Base-by-base conservation (phyloP, 192 early-diverging fungal species). In the Funneliformis geosporum region DNA sequence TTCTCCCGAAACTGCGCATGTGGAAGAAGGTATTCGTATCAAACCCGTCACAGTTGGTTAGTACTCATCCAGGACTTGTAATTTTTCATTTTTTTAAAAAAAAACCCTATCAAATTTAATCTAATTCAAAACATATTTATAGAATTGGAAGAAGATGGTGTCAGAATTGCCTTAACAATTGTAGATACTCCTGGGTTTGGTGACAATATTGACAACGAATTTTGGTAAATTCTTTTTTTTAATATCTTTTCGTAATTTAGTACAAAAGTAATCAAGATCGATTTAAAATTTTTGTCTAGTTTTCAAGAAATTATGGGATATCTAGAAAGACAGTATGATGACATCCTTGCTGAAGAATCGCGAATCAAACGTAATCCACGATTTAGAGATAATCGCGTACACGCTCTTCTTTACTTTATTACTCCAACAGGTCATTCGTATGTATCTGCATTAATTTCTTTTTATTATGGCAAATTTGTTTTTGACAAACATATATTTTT, bases 121-220 rank as follows among this genome's bases (percentile, higher is more conserved):
- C 33, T 12, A 14, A 43, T 44, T 44, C 7, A 18, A 61, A n/a
- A 61, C 8, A 67, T 39, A 18, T 68, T 40, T 21, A 42, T 78
- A 84, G 96, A 99, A 78, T 91, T 99, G 86, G 96, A 99, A 80
- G 97, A 98, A 88, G 96, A 99, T 87, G 97, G 97, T 72, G 93
- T 96, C 84, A 95, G 95, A 86, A 94, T 99, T 59, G 91, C 96
- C 50, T 92, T 99, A 68, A 99, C 97, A 23, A 93, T 99, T 80
- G 94, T 99, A 47, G 98, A 99, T 85, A 99, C 98, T 60, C 97
- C 98, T 47, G 98, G 98, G 14, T 99, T 98, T 85, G 98, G 97
- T 70, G 95, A 98, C 83, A 94, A 96, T 79, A 93, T 98, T 77
- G 97, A 99, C 85, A 95, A 97, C 82, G 96, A 97, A 84, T 86